These are phyloP conservation scores for Aquilaria yunnanensis DNA, from an alignment of 345 rosid genomes.

Conservation along the genomic window DNA sequence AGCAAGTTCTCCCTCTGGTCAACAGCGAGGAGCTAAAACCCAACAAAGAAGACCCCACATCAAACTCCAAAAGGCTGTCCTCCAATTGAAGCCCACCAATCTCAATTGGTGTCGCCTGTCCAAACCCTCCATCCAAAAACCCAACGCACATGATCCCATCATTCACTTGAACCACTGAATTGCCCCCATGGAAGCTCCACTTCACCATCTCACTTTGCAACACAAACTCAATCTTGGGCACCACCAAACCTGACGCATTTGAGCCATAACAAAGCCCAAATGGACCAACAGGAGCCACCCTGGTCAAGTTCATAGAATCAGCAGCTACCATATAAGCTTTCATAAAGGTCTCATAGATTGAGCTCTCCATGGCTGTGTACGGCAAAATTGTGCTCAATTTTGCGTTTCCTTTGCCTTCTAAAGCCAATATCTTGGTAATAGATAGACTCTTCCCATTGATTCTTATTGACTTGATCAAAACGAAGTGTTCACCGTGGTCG, in stretches of 20 bases:
- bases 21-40: constrained; percentile 44
- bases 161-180: constrained; percentile 48
- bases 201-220: constrained; percentile 90
- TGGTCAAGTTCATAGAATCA: constrained; percentile 27
- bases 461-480: constrained; percentile 49
- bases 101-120: constrained; percentile 28
- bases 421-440: constrained; percentile 20
- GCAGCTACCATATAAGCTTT: constrained; percentile 46
- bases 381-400: constrained; percentile 59
- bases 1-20: constrained; percentile 22
- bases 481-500: constrained; percentile 34
- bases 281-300: constrained; percentile 41
- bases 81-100: constrained; percentile 78
- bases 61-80: constrained; percentile 57
- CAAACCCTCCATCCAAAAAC: constrained; percentile 58
- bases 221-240: constrained; percentile 56
- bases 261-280: constrained; percentile 47
- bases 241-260: constrained; percentile 9
- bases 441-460: constrained; percentile 37
- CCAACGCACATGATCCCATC: constrained; percentile 61
- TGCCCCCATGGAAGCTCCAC: constrained; percentile 62
- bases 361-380: constrained; percentile 57
- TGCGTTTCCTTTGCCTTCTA: constrained; percentile 13
- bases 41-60: constrained; percentile 51
- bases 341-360: constrained; percentile 35